Evolutionary conservation across 306 rosid genomes (phyloP), one percentile per base, ranked within the genome.

Genomic region (Abrus pulchellus): DNA sequence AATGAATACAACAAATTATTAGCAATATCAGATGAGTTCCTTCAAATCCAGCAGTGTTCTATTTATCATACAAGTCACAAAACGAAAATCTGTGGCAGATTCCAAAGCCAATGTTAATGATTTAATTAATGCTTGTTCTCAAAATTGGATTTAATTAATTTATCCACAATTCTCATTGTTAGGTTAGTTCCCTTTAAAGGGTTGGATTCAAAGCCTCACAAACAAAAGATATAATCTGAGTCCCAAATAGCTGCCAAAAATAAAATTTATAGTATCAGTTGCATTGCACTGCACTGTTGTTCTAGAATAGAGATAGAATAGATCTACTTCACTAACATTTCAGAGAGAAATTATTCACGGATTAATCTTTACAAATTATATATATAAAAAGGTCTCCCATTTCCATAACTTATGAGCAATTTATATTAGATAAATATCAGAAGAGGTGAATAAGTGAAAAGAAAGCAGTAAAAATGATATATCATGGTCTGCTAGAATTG

Each of bases 91-190:
- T 64, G 36, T 5, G 45, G 75, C 50, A 63, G 9, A 43, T 11
- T 71, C 27, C n/a, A 82, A 75, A 52, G 6, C n/a, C 4, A 6
- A 28, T 49, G 53, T 48, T 7, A 10, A 14, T 68, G 36, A 56
- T 74, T 73, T 27, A 41, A 40, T 77, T 36, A 11, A 68, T 12
- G 29, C 33, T 13, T 12, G 41, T 45, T 57, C 40, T 9, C 27
- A 45, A 67, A 78, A 60, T 67, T 45, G 13, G 30, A 28, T 59
- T 76, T 6, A 43, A 44, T 81, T 81, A 74, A 45, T 38, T 33
- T 54, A 75, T 67, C 55, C 62, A 57, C 80, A 45, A 44, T 47
- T 38, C 36, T 67, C 64, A 56, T 55, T 11, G 48, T 67, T 36
- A 67, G 62, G 29, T 45, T 8, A 34, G 30, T 11, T 64, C 68